phyloP scores from a whole-genome alignment of 2,329 filamentous ascomycete genomes.

The Trichoderma lentiforme region DNA sequence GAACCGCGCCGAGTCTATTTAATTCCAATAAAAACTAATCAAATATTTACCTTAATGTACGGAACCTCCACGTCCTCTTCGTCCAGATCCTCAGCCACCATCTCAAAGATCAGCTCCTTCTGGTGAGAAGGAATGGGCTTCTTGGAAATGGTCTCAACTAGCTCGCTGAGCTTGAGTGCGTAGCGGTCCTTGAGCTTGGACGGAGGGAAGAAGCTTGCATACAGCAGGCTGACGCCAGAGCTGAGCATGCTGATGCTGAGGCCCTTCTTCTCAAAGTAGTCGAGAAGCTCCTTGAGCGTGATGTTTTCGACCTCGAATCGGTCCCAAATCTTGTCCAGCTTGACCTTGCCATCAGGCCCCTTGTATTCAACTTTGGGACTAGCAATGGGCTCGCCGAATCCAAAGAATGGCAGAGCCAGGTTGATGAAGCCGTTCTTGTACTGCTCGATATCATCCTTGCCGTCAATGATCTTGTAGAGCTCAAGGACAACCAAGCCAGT shows the following conservation, averaged over 20 bases:
- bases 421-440: slow-evolving; percentile 99
- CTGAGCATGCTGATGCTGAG: slow-evolving; percentile 88
- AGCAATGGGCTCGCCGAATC: slow-evolving; percentile 93
- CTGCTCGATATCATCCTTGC: slow-evolving; percentile 93
- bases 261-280: slow-evolving; percentile 76
- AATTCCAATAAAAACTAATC: background rate
- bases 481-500: slow-evolving; percentile 91
- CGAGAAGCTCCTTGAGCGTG: slow-evolving; percentile 78
- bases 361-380: slow-evolving; percentile 90
- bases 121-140: slow-evolving; percentile 88
- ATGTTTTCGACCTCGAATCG: slow-evolving; percentile 88
- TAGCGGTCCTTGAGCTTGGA: slow-evolving; percentile 77
- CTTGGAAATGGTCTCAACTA: slow-evolving; percentile 86
- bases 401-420: slow-evolving; percentile 92
- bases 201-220: slow-evolving; percentile 86
- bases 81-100: slow-evolving; percentile 82
- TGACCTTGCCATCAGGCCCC: slow-evolving; percentile 73
- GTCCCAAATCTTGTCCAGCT: slow-evolving; percentile 96
- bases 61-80: slow-evolving; percentile 96
- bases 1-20: slow-evolving; percentile 9
- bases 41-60: slow-evolving; percentile 81
- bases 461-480: slow-evolving; percentile 93
- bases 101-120: slow-evolving; percentile 94
- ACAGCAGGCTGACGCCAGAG: slow-evolving; percentile 93
- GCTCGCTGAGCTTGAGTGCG: slow-evolving; percentile 77